Conservation (phyloP, 1,284 basidiomycete species). For the Microbotryum scabiosae region DNA sequence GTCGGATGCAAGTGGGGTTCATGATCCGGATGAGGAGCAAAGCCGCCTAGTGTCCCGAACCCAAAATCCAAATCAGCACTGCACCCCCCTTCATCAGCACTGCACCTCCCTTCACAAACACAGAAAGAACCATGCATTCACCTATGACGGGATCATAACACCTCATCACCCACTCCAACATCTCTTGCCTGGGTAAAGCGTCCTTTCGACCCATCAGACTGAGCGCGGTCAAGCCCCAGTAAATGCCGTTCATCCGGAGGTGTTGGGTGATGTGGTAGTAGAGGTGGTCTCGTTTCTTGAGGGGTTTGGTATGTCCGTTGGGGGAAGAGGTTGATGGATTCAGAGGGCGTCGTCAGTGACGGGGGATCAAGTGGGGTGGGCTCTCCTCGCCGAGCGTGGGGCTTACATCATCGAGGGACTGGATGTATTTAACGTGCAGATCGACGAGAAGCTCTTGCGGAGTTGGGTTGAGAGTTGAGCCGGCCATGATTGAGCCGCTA, state of each 20-base stretch:
- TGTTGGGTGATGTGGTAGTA: slow-evolving; percentile 88
- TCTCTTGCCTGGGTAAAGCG: slow-evolving; percentile 68
- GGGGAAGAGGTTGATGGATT: background rate
- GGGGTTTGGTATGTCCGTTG: slow-evolving; percentile 46
- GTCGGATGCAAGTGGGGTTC: slow-evolving; percentile 85
- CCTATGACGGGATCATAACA: slow-evolving; percentile 89
- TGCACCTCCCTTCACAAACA: too few species aligned
- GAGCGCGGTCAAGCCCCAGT: slow-evolving; percentile 89
- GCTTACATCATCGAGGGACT: slow-evolving; percentile 57
- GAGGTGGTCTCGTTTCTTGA: slow-evolving; percentile 73
- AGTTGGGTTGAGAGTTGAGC: too few species aligned
- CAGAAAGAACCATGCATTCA: slow-evolving; percentile 40
- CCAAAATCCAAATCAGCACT: too few species aligned
- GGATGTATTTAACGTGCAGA: slow-evolving; percentile 65
- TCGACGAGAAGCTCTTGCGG: slow-evolving; percentile 39
- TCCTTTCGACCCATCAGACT: slow-evolving; percentile 68
- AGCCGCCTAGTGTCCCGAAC: slow-evolving; percentile 54
- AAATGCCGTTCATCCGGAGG: slow-evolving; percentile 88
- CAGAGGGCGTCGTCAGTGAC: background rate
- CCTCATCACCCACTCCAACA: slow-evolving; percentile 80
- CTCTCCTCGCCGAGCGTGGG: slow-evolving; percentile 5
- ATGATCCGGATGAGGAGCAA: slow-evolving; percentile 84
- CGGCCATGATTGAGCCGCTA: too few species aligned
- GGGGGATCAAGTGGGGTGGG: background rate
- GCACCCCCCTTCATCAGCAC: too few species aligned